Evolutionary conservation across 2,329 filamentous ascomycete genomes (phyloP).

Genomic region (Claviceps cyperi): DNA sequence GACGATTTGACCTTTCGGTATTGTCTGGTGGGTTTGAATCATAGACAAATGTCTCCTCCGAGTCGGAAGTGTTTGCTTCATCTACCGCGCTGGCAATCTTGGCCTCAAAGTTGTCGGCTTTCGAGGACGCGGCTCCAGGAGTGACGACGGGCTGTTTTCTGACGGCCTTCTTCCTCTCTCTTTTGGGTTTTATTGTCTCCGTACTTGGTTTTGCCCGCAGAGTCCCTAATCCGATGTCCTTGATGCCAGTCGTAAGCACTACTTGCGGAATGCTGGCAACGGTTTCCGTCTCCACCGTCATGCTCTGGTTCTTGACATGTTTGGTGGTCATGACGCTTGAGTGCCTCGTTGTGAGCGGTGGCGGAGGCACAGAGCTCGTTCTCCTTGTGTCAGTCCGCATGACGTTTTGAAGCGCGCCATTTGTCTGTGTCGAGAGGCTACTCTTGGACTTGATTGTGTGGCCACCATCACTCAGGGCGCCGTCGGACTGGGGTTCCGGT

Average conservation of each 20-base stretch:
- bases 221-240: slow-evolving; percentile 53
- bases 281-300: slow-evolving; percentile 97
- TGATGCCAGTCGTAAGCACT: slow-evolving; percentile 51
- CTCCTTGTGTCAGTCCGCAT: slow-evolving; percentile 28
- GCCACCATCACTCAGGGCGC: slow-evolving; percentile 21
- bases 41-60: slow-evolving; percentile 97
- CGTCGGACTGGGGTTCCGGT: slow-evolving; percentile 27
- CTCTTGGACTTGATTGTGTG: slow-evolving; percentile 32
- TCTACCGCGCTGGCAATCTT: slow-evolving; percentile 94
- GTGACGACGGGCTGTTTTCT: slow-evolving; percentile 62
- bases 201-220: slow-evolving; percentile 76
- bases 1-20: slow-evolving; percentile 43
- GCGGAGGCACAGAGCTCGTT: slow-evolving; percentile 33
- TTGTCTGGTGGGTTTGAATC: slow-evolving; percentile 81
- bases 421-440: slow-evolving; percentile 35
- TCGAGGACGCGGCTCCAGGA: slow-evolving; percentile 66
- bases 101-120: slow-evolving; percentile 95
- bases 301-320: slow-evolving; percentile 61
- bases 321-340: slow-evolving; percentile 51
- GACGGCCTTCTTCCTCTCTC: slow-evolving; percentile 69
- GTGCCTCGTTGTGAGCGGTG: slow-evolving; percentile 45
- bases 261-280: slow-evolving; percentile 83
- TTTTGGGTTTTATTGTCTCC: slow-evolving; percentile 92
- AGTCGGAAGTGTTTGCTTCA: slow-evolving; percentile 91
- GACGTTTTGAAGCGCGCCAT: slow-evolving; percentile 52